These are phyloP conservation scores for Penicillium sp. DNA, from an alignment of 2,329 filamentous ascomycete genomes.

Conservation along the genomic window DNA sequence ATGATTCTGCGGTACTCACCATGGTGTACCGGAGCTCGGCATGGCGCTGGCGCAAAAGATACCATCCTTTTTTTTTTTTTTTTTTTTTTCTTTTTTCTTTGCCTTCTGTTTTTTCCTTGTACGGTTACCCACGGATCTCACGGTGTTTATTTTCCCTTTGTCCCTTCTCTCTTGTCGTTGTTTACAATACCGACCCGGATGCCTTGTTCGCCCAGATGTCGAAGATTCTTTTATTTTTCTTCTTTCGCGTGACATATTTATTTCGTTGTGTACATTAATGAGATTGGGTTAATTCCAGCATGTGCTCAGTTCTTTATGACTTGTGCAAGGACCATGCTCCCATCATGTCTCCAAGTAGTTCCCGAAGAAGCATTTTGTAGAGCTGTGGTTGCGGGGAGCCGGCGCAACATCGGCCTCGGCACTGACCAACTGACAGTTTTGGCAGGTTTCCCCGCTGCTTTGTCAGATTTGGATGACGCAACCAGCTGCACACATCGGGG, in stretches of 20 bases:
- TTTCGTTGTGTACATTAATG: constrained; percentile 35
- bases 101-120: constrained; percentile 1
- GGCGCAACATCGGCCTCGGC: neutral
- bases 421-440: neutral
- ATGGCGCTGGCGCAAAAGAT: constrained; percentile 34
- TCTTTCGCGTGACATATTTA: constrained; percentile 28
- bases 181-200: constrained; percentile 4
- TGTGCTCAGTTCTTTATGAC: neutral
- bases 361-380: too few species aligned
- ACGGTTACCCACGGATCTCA: constrained; percentile 16
- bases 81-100: neutral
- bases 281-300: constrained; percentile 11
- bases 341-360: too few species aligned
- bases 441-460: constrained; percentile 14
- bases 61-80: constrained; percentile 31
- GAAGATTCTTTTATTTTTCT: constrained; percentile 9
- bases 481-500: constrained; percentile 18
- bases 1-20: constrained; percentile 17
- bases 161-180: constrained; percentile 20
- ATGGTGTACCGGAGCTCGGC: constrained; percentile 24
- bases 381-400: neutral
- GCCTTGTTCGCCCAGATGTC: neutral
- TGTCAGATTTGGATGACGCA: constrained; percentile 31
- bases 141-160: constrained; percentile 11
- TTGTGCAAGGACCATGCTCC: neutral